Conservation (phyloP, 2,329 filamentous ascomycete species). For the Diplodia seriata region DNA sequence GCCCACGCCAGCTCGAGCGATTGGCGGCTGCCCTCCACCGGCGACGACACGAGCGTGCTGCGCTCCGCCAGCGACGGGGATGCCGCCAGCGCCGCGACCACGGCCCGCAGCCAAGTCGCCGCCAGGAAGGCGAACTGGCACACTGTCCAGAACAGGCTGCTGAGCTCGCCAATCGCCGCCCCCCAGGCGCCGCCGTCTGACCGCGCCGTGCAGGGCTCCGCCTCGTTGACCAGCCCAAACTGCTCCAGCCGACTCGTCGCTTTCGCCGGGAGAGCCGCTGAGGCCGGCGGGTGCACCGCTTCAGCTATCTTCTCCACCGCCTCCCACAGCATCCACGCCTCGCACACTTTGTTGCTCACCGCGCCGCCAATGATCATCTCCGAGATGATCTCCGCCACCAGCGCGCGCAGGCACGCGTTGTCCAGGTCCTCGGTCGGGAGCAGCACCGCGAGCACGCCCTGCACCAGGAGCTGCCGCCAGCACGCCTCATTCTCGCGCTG, state of each 20-base stretch:
- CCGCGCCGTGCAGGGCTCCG: slow-evolving; percentile 35
- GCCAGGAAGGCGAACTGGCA: slow-evolving; percentile 59
- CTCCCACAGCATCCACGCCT: slow-evolving; percentile 91
- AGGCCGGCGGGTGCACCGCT: slow-evolving; percentile 49
- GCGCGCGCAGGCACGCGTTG: slow-evolving; percentile 80
- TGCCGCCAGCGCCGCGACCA: slow-evolving; percentile 68
- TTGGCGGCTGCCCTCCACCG: slow-evolving; percentile 43
- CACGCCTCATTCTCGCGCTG: slow-evolving; percentile 79
- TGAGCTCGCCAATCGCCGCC: slow-evolving; percentile 30
- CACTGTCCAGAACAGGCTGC: slow-evolving; percentile 58
- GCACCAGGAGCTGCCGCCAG: slow-evolving; percentile 88
- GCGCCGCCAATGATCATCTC: slow-evolving; percentile 88
- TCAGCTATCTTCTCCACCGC: slow-evolving; percentile 74
- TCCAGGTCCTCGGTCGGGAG: slow-evolving; percentile 91
- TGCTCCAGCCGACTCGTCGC: slow-evolving; percentile 55
- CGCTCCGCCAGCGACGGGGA: slow-evolving; percentile 71
- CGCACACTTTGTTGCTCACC: slow-evolving; percentile 78
- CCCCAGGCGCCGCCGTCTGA: slow-evolving; percentile 10
- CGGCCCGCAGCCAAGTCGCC: slow-evolving; percentile 70
- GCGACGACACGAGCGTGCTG: slow-evolving; percentile 44
- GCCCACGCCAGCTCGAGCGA: slow-evolving; percentile 37
- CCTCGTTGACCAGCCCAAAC: slow-evolving; percentile 60
- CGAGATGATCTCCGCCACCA: slow-evolving; percentile 87
- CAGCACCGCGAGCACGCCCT: slow-evolving; percentile 80
- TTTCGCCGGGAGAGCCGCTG: slow-evolving; percentile 36